Percentiles rank a stretch among this genome's conserved stretches.
Conservation (phyloP, 2,329 filamentous ascomycete genomes). For the Rhynchosporium agropyri region DNA sequence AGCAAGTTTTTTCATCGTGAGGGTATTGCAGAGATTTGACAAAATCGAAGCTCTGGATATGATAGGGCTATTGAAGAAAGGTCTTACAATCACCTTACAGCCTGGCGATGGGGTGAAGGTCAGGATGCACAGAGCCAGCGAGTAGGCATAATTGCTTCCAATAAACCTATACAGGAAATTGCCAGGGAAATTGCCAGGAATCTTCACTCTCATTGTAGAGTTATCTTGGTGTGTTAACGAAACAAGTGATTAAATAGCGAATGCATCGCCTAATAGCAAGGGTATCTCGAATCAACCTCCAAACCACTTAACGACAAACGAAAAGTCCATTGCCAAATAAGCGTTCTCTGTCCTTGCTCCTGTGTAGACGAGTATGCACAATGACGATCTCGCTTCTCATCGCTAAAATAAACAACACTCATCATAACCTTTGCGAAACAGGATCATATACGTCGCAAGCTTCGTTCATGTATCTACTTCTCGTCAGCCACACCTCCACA, state of each 20-base stretch:
- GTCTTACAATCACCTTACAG: conserved; percentile 27
- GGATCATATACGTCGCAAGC: not conserved
- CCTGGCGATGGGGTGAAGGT: conserved; percentile 35
- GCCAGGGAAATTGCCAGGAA: too few species aligned
- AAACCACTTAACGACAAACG: not conserved
- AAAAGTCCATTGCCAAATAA: not conserved
- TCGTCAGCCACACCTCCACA: not conserved
- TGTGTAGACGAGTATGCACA: not conserved
- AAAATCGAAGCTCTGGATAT: conserved; percentile 33
- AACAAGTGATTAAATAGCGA: not conserved
- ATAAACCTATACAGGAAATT: too few species aligned
- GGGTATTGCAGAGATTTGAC: conserved; percentile 41
- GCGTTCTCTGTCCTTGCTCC: not conserved
- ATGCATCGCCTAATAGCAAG: conserved; percentile 11
- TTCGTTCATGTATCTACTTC: not conserved
- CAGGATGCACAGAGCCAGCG: conserved; percentile 29
- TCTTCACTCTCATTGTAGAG: not conserved
- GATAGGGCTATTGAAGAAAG: conserved; percentile 27
- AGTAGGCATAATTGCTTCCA: not conserved
- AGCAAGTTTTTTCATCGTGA: conserved; percentile 39
- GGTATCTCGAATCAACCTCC: conserved; percentile 3
- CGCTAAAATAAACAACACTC: not conserved
- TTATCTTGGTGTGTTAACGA: not conserved
- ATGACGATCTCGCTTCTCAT: not conserved
- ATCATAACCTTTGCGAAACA: not conserved